Evolutionary conservation across 23 red algal genomes (phyloP).

Genomic region (Agarophyton chilense): DNA sequence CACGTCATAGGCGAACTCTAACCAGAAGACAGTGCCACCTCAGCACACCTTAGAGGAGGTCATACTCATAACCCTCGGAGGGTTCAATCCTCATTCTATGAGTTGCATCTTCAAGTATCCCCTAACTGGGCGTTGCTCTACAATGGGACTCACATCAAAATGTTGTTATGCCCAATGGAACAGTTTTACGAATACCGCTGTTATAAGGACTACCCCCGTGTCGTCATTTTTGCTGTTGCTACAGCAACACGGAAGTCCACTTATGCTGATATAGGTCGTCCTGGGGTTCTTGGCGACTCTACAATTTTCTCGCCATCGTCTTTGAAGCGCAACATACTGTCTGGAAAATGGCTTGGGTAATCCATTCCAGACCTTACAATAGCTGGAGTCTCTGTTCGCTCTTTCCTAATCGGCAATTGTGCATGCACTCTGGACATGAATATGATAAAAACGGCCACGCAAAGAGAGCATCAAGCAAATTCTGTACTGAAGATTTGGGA

Average conservation of each 20-base stretch:
- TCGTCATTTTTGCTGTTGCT: too few species aligned
- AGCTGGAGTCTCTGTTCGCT: neutral
- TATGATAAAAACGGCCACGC: slow-evolving; percentile 34
- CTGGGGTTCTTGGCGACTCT: slow-evolving; percentile 22
- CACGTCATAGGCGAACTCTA: too few species aligned
- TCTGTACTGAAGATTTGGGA: slow-evolving; percentile 28
- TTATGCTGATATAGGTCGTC: too few species aligned
- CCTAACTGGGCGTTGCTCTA: too few species aligned
- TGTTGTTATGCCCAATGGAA: neutral
- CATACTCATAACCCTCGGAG: too few species aligned
- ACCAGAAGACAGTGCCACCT: too few species aligned
- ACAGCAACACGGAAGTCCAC: too few species aligned
- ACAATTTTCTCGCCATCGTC: neutral
- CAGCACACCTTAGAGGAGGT: too few species aligned
- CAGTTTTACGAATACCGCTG: too few species aligned
- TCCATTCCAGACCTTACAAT: slow-evolving; percentile 13
- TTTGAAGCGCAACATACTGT: slow-evolving; percentile 12
- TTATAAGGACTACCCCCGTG: too few species aligned
- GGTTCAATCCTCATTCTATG: too few species aligned
- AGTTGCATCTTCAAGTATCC: too few species aligned
- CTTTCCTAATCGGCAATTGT: slow-evolving; percentile 36
- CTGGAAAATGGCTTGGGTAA: neutral
- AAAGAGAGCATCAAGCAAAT: neutral
- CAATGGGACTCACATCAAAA: slow-evolving; percentile 11
- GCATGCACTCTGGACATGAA: slow-evolving; percentile 1